phyloP scores from a whole-genome alignment of 331 rosid species.

The Acacia concinna region DNA sequence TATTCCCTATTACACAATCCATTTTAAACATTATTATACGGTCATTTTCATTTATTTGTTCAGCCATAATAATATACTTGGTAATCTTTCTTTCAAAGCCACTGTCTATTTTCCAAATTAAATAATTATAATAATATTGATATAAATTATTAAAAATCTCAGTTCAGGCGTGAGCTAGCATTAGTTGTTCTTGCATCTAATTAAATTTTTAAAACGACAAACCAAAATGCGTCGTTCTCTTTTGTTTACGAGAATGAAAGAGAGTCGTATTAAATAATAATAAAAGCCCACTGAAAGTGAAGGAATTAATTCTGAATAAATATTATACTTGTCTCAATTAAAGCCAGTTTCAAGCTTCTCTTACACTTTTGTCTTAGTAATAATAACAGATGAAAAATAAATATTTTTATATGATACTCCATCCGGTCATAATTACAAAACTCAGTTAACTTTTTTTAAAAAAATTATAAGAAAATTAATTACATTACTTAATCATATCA shows the following conservation, averaged over 20 bases:
- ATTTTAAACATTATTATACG: neutral
- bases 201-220: neutral
- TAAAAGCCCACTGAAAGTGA: conserved; percentile 13
- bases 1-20: neutral
- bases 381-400: no score
- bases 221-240: neutral
- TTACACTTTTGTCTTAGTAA: neutral
- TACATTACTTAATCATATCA: no score
- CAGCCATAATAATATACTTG: neutral
- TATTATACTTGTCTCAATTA: neutral
- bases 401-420: neutral
- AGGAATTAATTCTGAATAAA: neutral
- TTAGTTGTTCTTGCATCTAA: neutral
- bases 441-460: no score
- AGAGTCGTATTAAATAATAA: neutral
- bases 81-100: neutral
- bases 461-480: no score
- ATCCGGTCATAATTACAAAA: no score
- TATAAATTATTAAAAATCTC: neutral
- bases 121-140: no score
- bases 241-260: neutral
- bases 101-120: neutral
- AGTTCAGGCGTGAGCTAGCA: neutral
- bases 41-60: neutral
- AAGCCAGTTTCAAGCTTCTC: neutral